Evolutionary conservation across 192 early-diverging fungal genomes (phyloP).

Genomic region (Coemansia reversa): DNA sequence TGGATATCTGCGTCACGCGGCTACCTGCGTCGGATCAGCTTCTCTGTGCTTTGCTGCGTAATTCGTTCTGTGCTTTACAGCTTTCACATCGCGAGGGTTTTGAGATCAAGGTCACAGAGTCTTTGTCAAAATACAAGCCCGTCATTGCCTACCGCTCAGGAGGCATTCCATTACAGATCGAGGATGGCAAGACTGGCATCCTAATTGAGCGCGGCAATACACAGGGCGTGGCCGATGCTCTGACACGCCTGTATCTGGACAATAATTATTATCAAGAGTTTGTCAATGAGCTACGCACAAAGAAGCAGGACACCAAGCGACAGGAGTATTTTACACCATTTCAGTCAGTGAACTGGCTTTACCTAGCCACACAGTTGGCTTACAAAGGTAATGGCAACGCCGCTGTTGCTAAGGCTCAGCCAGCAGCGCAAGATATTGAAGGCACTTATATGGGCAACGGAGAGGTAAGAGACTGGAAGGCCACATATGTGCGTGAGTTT

Average conservation of each 20-base stretch:
- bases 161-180: conserved; percentile 82
- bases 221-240: conserved; percentile 59
- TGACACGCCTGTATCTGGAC: conserved; percentile 63
- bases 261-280: conserved; percentile 55
- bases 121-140: conserved; percentile 66
- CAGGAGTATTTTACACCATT: conserved; percentile 67
- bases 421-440: conserved; percentile 25
- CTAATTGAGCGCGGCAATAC: conserved; percentile 64
- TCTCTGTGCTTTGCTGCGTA: conserved; percentile 68
- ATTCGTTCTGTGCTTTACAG: conserved; percentile 72
- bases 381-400: conserved; percentile 44
- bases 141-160: conserved; percentile 66
- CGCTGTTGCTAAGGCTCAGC: conserved; percentile 31
- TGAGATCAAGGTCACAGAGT: conserved; percentile 83
- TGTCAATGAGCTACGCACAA: conserved; percentile 54
- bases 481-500: conserved; percentile 48
- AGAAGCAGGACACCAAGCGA: conserved; percentile 58
- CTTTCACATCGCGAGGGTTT: conserved; percentile 80
- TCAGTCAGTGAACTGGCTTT: conserved; percentile 75
- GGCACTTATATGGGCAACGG: conserved; percentile 54
- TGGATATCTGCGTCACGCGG: conserved; percentile 62
- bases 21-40: conserved; percentile 80
- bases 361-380: conserved; percentile 61
- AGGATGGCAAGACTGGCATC: conserved; percentile 66
- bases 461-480: conserved; percentile 42